phyloP scores from a whole-genome alignment of 306 rosid genomes.

The Cercis canadensis region DNA sequence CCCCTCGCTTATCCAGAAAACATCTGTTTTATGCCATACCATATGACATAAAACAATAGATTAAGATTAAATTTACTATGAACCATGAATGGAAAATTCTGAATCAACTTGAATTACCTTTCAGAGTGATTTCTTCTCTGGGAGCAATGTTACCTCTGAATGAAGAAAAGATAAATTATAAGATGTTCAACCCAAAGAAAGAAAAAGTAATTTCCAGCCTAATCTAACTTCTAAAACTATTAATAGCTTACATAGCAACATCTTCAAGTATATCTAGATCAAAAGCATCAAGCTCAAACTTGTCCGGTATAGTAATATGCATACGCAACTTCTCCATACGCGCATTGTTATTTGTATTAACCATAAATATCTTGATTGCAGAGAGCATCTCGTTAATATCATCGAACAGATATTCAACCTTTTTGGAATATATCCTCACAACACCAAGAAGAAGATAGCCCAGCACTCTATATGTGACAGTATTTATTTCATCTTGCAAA shows the following conservation, averaged over 20 bases:
- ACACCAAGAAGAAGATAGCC: constrained; percentile 89
- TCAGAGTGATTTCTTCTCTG: constrained; percentile 73
- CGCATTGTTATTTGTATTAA: constrained; percentile 37
- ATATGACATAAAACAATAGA: constrained; percentile 37
- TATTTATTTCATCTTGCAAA: constrained; percentile 63
- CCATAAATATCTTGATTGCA: constrained; percentile 57
- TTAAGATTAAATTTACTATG: constrained; percentile 19
- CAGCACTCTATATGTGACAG: constrained; percentile 66
- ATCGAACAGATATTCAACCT: constrained; percentile 65
- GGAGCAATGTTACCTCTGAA: constrained; percentile 62
- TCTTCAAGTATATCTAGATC: constrained; percentile 77
- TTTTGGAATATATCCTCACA: constrained; percentile 76
- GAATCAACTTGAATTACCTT: constrained; percentile 56
- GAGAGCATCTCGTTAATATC: constrained; percentile 64
- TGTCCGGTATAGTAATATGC: constrained; percentile 66
- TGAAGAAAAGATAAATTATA: constrained; percentile 29
- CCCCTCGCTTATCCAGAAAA: constrained; percentile 41
- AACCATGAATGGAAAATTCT: constrained; percentile 4
- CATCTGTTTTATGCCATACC: constrained; percentile 63
- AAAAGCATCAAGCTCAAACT: constrained; percentile 76
- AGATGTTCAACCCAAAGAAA: constrained; percentile 9
- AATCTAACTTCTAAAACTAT: constrained; percentile 31
- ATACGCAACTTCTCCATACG: constrained; percentile 41
- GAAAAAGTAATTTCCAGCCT: constrained; percentile 13
- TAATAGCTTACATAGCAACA: constrained; percentile 50